Evolutionary conservation across 768 basidiomycete genomes (phyloP), one percentile per base, ranked within the genome.

Genomic region (Amanita inopinata): DNA sequence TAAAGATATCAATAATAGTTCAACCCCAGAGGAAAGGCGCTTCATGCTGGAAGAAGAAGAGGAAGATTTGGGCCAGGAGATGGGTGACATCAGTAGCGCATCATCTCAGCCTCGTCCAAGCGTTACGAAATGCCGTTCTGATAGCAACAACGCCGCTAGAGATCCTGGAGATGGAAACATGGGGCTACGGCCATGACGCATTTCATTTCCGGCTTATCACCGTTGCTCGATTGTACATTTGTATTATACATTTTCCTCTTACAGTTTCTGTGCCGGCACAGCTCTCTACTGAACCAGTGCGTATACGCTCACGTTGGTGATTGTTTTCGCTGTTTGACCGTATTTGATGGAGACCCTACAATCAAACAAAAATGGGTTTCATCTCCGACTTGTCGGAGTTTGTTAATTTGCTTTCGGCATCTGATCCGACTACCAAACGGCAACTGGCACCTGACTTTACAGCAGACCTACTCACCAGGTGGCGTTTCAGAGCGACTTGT

Each of bases 11-110:
- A 23, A 19, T 33, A 10, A 46, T 43, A 27, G 45, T 34, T 38
- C 53, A n/a, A 52, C 56, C 4, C 44, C 49, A 34, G 57, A 65
- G 44, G 63, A 64, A 38, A 55, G 56, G 19, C 62, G 63, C 20
- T 69, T 66, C 42, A 59, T 61, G 54, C 52, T 70, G 5, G 63
- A 54, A 3, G 58, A 58, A 6, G 59, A 59, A 5, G 61, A 63
- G 1, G 57, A 54, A 8, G 56, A 54, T 24, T 52, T 51, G 4
- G 57, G 36, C 7, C 54, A 56, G 14, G 56, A 57, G 27, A 46
- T 50, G 53, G 31, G 36, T 36, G 15, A 23, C 40, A 25, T 47
- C 11, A 27, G 22, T 18, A 31, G 18, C 12, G 11, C 19, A 3
- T 40, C 48, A 14, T 37, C 39, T 8, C 15, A 20, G 27, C 14